Conservation (phyloP, 768 basidiomycete species). For the Brasilioporus rufonigricans region DNA sequence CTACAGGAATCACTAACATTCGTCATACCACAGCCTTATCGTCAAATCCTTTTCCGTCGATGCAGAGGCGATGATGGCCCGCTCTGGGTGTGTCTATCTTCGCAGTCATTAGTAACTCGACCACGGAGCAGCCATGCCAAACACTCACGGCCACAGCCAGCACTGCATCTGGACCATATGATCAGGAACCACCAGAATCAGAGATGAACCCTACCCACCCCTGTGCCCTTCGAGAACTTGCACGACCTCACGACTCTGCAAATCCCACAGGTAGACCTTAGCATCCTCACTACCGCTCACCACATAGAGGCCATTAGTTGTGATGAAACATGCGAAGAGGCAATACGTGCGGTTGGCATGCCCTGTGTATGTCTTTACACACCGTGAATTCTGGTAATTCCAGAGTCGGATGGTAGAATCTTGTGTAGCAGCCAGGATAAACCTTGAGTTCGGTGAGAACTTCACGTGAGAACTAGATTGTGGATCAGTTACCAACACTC, state of each 20-base stretch:
- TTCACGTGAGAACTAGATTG: constrained; percentile 70
- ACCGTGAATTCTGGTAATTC: constrained; percentile 89
- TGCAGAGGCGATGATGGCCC: constrained; percentile 80
- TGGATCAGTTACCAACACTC: constrained; percentile 7
- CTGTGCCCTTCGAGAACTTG: constrained; percentile 79
- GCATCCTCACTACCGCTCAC: constrained; percentile 89
- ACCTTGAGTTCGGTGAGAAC: constrained; percentile 92
- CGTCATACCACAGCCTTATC: constrained; percentile 78
- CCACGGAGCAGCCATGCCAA: constrained; percentile 1
- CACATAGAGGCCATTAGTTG: constrained; percentile 60
- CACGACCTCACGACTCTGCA: constrained; percentile 74
- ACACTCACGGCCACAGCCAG: constrained; percentile 69
- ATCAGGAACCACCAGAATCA: background rate
- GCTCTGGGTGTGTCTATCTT: constrained; percentile 70
- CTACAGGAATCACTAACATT: constrained; percentile 5
- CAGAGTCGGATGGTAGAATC: constrained; percentile 94
- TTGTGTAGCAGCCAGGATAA: constrained; percentile 87
- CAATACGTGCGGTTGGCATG: constrained; percentile 87
- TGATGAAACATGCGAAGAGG: constrained; percentile 65
- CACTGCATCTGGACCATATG: constrained; percentile 49
- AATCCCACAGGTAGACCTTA: constrained; percentile 86
- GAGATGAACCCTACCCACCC: constrained; percentile 43
- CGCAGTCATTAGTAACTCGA: constrained; percentile 6
- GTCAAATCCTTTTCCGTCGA: constrained; percentile 86
- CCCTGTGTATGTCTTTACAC: constrained; percentile 90